A percentile compares a stretch with the other conserved stretches of the same genome.
Conservation (phyloP, 441 rosid genomes). For the Arabidopsis lyrata region DNA sequence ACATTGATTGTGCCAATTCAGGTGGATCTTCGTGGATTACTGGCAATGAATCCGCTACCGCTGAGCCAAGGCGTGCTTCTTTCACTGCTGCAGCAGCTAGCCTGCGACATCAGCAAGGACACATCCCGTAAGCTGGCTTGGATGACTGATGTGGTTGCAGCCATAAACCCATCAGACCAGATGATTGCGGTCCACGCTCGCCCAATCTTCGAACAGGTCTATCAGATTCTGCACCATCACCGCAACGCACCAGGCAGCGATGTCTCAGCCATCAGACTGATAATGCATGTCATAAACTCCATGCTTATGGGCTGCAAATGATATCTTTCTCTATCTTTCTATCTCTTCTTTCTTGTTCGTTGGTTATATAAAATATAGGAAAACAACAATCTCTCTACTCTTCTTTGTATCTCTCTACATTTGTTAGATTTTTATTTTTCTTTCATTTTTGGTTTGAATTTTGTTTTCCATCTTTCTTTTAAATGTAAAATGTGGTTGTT, state of each 20-base stretch:
- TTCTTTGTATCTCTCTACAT: constrained; percentile 12
- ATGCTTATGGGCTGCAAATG: constrained; percentile 63
- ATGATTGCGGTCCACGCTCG: constrained; percentile 54
- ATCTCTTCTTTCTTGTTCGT: constrained; percentile 12
- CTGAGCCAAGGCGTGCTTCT: constrained; percentile 77
- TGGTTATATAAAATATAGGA: constrained; percentile 38
- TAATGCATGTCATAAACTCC: constrained; percentile 69
- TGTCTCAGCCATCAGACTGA: constrained; percentile 55
- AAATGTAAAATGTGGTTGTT: constrained; percentile 40
- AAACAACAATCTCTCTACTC: constrained; percentile 25
- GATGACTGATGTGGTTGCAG: constrained; percentile 64
- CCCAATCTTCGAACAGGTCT: constrained; percentile 71
- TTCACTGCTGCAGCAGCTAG: constrained; percentile 70
- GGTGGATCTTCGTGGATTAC: constrained; percentile 61
- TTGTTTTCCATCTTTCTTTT: constrained; percentile 23
- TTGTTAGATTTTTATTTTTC: constrained; percentile 5
- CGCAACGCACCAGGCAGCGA: constrained; percentile 57
- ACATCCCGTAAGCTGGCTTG: constrained; percentile 57
- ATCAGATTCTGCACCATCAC: constrained; percentile 58
- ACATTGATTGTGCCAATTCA: constrained; percentile 30
- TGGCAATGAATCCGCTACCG: constrained; percentile 55
- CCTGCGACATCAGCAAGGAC: constrained; percentile 63
- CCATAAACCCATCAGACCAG: constrained; percentile 65
- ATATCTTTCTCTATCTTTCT: constrained; percentile 15
- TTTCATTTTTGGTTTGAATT: constrained; percentile 38